phyloP scores from a whole-genome alignment of 2,329 filamentous ascomycete species.

The Aureobasidium sp. region DNA sequence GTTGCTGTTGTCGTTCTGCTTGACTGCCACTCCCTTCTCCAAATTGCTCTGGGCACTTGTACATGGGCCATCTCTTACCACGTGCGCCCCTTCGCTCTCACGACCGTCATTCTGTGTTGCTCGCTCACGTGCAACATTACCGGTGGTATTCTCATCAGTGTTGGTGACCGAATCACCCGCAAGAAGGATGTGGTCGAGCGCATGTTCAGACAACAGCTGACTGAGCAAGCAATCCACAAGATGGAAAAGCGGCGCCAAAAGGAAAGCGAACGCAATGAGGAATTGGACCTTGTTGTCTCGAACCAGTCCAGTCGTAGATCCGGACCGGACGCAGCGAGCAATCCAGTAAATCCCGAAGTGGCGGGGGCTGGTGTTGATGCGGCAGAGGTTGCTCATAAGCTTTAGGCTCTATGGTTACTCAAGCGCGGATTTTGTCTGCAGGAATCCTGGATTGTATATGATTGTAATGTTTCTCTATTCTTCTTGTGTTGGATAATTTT shows the following conservation, averaged over 20 bases:
- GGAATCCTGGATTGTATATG: not conserved
- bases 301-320: not conserved
- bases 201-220: constrained; percentile 70
- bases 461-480: constrained; percentile 9
- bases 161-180: constrained; percentile 68
- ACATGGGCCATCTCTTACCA: constrained; percentile 75
- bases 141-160: constrained; percentile 67
- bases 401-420: not conserved
- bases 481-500: not conserved
- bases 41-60: constrained; percentile 69
- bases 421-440: not conserved
- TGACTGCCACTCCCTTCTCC: constrained; percentile 71
- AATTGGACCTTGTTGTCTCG: not conserved
- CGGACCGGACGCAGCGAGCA: not conserved
- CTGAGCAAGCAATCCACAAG: constrained; percentile 55
- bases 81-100: constrained; percentile 62
- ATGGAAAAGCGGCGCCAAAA: constrained; percentile 36
- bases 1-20: constrained; percentile 72
- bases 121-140: constrained; percentile 72
- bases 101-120: constrained; percentile 72
- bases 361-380: not conserved
- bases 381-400: not conserved
- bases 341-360: not conserved
- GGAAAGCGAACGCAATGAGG: constrained; percentile 14
- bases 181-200: constrained; percentile 81